phyloP scores from a whole-genome alignment of 441 rosid genomes.

The Capsella rubella region DNA sequence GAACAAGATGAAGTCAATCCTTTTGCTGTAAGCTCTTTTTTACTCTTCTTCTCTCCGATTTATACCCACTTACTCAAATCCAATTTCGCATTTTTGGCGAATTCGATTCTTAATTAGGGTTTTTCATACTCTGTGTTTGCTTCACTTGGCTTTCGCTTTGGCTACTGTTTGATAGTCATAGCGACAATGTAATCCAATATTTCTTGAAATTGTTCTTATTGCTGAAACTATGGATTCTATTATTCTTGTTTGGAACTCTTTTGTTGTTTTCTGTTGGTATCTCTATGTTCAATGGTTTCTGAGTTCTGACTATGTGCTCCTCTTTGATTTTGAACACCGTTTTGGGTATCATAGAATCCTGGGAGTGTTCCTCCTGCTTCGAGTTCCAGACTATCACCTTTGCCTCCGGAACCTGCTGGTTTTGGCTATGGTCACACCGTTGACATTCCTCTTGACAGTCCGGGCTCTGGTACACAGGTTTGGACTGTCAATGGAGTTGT shows the following conservation, averaged over 20 bases:
- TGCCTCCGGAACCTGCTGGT: constrained; percentile 87
- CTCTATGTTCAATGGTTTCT: constrained; percentile 4
- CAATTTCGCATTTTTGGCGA: background rate
- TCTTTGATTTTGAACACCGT: constrained; percentile 3
- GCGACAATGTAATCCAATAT: constrained; percentile 15
- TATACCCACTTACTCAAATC: background rate
- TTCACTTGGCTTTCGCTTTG: background rate
- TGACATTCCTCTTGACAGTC: constrained; percentile 84
- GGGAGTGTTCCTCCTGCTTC: constrained; percentile 65
- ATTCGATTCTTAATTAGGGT: constrained; percentile 4
- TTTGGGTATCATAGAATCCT: constrained; percentile 46
- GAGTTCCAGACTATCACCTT: constrained; percentile 81
- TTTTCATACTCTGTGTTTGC: background rate
- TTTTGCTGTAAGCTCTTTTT: constrained; percentile 65
- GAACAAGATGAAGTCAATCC: constrained; percentile 86
- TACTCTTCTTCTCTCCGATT: background rate
- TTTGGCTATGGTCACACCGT: constrained; percentile 71
- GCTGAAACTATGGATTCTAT: background rate
- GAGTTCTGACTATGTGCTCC: constrained; percentile 7
- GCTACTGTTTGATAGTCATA: background rate
- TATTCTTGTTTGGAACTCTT: background rate
- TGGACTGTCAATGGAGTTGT: constrained; percentile 19
- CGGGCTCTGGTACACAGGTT: constrained; percentile 52
- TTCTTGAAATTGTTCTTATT: background rate
- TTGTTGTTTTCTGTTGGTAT: background rate